Evolutionary conservation across 169 alveolate genomes (phyloP).

Genomic region (Plasmodium fragile): DNA sequence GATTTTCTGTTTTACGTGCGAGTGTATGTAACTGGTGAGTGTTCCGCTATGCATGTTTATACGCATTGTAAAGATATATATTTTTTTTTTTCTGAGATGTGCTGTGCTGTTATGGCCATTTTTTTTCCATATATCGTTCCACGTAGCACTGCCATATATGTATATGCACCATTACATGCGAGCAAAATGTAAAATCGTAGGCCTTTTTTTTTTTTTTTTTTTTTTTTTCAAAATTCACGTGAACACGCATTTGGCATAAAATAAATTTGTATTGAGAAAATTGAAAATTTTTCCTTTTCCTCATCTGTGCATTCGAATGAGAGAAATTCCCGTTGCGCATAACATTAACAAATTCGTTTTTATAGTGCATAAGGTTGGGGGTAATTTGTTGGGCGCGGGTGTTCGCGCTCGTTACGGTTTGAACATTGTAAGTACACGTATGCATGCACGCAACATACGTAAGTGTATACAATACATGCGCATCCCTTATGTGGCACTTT

Average conservation of each 20-base stretch:
- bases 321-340: background rate
- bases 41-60: background rate
- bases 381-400: background rate
- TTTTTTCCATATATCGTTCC: background rate
- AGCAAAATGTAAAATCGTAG: background rate
- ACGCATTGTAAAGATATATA: background rate
- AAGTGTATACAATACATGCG: background rate
- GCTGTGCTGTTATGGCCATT: slow-evolving; percentile 9
- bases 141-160: background rate
- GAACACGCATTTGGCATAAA: background rate
- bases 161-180: background rate
- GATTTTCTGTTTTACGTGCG: background rate
- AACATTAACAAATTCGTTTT: background rate
- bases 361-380: background rate
- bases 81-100: background rate
- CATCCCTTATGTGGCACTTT: background rate
- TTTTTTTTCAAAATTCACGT: background rate
- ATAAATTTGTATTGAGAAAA: background rate
- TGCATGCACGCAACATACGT: background rate
- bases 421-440: background rate
- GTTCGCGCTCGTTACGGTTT: background rate
- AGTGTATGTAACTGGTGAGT: background rate
- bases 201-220: background rate
- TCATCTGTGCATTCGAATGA: background rate
- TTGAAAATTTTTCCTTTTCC: background rate